A percentile compares a stretch with the other conserved stretches of the same genome.
These are phyloP conservation scores for Suillus spraguei DNA, from an alignment of 768 basidiomycete genomes.

Conservation along the genomic window DNA sequence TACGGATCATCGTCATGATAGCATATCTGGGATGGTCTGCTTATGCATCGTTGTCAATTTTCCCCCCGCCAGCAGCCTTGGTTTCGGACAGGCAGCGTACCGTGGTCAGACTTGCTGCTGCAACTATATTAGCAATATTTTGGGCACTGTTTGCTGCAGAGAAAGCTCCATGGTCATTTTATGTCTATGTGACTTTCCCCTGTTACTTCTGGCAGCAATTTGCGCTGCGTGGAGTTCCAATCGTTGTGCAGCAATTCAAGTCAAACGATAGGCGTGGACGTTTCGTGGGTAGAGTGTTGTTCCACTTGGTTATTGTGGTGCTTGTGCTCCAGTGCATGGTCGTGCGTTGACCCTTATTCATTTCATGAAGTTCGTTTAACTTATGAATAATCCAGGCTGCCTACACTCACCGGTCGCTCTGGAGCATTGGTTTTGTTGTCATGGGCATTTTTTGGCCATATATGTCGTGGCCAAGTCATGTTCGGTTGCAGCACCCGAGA, in stretches of 20 bases:
- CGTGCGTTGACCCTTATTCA: conserved; percentile 43
- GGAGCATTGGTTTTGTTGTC: conserved; percentile 64
- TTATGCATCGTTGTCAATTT: conserved; percentile 60
- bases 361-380: not conserved
- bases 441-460: conserved; percentile 72
- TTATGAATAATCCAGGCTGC: conserved; percentile 47
- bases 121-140: conserved; percentile 38
- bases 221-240: conserved; percentile 24
- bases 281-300: not conserved
- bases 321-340: conserved; percentile 68
- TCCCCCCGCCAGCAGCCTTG: conserved; percentile 33
- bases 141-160: conserved; percentile 63
- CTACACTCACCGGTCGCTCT: conserved; percentile 71
- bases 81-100: conserved; percentile 15
- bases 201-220: conserved; percentile 77
- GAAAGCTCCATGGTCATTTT: conserved; percentile 69
- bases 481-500: conserved; percentile 27
- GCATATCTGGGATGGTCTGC: conserved; percentile 83
- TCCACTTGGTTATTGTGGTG: conserved; percentile 33
- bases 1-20: conserved; percentile 65
- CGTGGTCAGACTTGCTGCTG: conserved; percentile 24
- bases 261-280: not conserved
- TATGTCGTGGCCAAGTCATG: conserved; percentile 45
- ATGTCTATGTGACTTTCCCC: conserved; percentile 74
- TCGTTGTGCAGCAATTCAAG: conserved; percentile 13